Conservation (phyloP, 345 rosid genomes). For the Heritiera littoralis region DNA sequence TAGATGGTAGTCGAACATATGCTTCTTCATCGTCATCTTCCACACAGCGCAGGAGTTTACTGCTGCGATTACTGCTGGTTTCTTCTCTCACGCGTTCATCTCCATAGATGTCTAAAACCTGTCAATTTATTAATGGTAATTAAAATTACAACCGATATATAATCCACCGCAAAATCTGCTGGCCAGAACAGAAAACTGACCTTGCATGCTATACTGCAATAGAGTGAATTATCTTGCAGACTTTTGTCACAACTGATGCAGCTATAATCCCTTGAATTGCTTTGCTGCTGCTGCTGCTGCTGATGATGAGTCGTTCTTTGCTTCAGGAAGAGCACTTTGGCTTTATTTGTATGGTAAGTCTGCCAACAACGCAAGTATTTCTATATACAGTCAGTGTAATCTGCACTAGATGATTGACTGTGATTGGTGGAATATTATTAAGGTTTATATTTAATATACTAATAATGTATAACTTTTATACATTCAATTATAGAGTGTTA, state of each 20-base stretch:
- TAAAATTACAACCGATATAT: too few relatives aligned
- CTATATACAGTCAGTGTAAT: neutral
- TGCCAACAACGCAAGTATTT: neutral
- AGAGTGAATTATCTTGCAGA: slow-evolving; percentile 35
- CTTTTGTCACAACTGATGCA: slow-evolving; percentile 33
- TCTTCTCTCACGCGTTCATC: neutral
- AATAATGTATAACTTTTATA: too few relatives aligned
- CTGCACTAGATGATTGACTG: too few relatives aligned
- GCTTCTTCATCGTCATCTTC: slow-evolving; percentile 18
- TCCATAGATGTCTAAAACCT: slow-evolving; percentile 29
- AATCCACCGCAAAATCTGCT: too few relatives aligned
- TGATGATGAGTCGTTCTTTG: slow-evolving; percentile 18
- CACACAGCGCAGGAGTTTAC: neutral
- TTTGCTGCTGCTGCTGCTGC: slow-evolving; percentile 9
- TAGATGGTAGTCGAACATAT: neutral
- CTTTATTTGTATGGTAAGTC: slow-evolving; percentile 37
- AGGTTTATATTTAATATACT: too few relatives aligned
- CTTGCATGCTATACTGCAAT: slow-evolving; percentile 44
- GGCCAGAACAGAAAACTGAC: neutral
- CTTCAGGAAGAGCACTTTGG: slow-evolving; percentile 40
- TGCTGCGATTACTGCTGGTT: neutral
- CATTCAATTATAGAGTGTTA: too few relatives aligned
- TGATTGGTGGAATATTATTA: too few relatives aligned
- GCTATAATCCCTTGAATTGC: slow-evolving; percentile 24
- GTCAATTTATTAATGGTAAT: neutral